Base-by-base conservation (phyloP, 192 early-diverging fungal genomes). In the Gamsiella multidivaricata region DNA sequence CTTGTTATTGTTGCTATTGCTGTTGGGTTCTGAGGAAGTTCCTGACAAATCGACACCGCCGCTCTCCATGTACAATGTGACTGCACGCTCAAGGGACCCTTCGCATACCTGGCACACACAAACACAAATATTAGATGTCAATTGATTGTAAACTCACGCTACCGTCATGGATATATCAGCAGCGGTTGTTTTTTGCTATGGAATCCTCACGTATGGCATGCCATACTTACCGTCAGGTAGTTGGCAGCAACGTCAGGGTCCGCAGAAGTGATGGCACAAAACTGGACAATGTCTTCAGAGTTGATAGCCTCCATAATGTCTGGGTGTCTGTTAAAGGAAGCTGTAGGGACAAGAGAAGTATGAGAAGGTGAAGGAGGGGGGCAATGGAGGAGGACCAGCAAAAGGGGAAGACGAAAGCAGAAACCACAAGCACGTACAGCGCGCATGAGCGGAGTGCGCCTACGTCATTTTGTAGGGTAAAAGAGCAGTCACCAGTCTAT, bases 21-120 rank as follows among this genome's bases (percentile, higher is more conserved):
- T 63, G 32, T 59, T 60, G 47, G 61, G 31, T 32, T 43, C 17
- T 50, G 58, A 31, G 2, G 46, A 14, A 12, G 52, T 61, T 45
- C 66, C 65, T 63, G 63, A 20, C 53, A 82, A 81, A n/a, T 87
- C 82, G 46, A 71, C 81, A 11, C 90, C 93, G 20, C 88, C 93
- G 65, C 87, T 94, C 65, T 95, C 95, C 69, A 95, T 83, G 74
- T 89, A 97, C n/a, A 97, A 79, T 39, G 90, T 79, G 43, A 97
- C 80, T 5, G 95, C 96, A 22, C 83, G 84, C 51, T 94, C 90
- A 3, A 94, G 82, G 62, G 90, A 82, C 31, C 89, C 89, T 36
- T 94, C 91, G 2, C 92, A 70, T 23, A 95, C 85, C 94, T 96
- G 69, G 11, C 7, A 49, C 15, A 58, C 29, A 18, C 11, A 12